Conservation (phyloP, 2,329 filamentous ascomycete genomes). For the Fusarium sp. region DNA sequence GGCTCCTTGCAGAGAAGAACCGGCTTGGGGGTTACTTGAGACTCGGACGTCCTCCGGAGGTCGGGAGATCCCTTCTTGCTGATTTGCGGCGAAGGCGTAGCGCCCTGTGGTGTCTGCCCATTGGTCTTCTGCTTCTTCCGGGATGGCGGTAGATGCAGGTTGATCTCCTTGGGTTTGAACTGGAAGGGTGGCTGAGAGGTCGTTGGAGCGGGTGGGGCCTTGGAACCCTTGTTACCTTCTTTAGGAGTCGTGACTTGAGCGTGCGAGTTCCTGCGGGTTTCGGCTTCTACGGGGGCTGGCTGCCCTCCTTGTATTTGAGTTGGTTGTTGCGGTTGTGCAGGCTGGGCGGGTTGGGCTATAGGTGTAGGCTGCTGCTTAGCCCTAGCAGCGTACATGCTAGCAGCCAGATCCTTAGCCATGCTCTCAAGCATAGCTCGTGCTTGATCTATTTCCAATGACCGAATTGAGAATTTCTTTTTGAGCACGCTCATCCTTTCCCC, state of each 20-base stretch:
- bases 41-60: conserved; percentile 51
- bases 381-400: conserved; percentile 48
- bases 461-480: conserved; percentile 66
- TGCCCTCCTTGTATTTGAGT: conserved; percentile 43
- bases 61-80: conserved; percentile 64
- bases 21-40: conserved; percentile 55
- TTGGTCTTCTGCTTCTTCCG: conserved; percentile 70
- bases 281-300: conserved; percentile 57
- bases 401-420: conserved; percentile 64
- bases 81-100: conserved; percentile 63
- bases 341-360: conserved; percentile 46
- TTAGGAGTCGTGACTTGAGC: conserved; percentile 59
- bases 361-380: conserved; percentile 45
- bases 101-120: conserved; percentile 54
- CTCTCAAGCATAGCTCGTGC: conserved; percentile 62
- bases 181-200: conserved; percentile 68
- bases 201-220: conserved; percentile 69
- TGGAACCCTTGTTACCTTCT: conserved; percentile 59
- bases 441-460: conserved; percentile 64
- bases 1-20: conserved; percentile 65
- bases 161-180: conserved; percentile 67
- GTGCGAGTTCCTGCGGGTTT: conserved; percentile 66
- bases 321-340: conserved; percentile 41
- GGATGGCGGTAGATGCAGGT: conserved; percentile 67
- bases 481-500: conserved; percentile 60